A percentile compares a stretch with the other conserved stretches of the same genome.
Evolutionary conservation across 2,329 filamentous ascomycete genomes (phyloP).

Genomic region (Fusarium longipes): DNA sequence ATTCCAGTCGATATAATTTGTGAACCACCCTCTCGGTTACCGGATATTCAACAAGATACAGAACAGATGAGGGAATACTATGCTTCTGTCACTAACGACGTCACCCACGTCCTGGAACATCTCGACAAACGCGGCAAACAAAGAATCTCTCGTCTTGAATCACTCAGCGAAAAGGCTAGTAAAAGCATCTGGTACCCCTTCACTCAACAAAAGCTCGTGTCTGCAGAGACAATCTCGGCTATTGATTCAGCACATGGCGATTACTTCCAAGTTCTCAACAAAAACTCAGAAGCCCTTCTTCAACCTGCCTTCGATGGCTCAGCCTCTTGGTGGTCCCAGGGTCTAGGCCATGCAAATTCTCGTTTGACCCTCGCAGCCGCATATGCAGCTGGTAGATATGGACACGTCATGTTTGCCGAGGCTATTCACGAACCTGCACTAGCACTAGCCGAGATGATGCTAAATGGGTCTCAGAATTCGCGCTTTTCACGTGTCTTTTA

Average conservation of each 20-base stretch:
- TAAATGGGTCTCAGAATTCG: slow-evolving; percentile 69
- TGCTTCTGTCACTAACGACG: slow-evolving; percentile 53
- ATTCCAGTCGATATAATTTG: slow-evolving; percentile 69
- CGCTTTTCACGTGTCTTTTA: slow-evolving; percentile 80
- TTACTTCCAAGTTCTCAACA: slow-evolving; percentile 72
- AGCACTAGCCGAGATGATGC: slow-evolving; percentile 71
- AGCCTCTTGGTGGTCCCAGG: slow-evolving; percentile 93
- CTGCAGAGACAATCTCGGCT: slow-evolving; percentile 71
- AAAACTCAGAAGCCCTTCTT: slow-evolving; percentile 21
- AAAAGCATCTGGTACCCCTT: slow-evolving; percentile 86
- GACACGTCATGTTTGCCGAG: slow-evolving; percentile 88
- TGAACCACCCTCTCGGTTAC: slow-evolving; percentile 65
- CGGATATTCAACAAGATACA: slow-evolving; percentile 59
- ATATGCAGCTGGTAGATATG: slow-evolving; percentile 84
- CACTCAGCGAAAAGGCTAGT: slow-evolving; percentile 70
- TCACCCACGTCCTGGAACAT: slow-evolving; percentile 60
- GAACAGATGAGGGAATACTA: slow-evolving; percentile 75
- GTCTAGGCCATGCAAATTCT: slow-evolving; percentile 82
- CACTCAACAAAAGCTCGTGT: slow-evolving; percentile 78
- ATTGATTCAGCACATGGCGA: slow-evolving; percentile 87
- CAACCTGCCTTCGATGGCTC: slow-evolving; percentile 81
- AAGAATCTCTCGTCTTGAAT: slow-evolving; percentile 69
- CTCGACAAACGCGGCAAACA: slow-evolving; percentile 65
- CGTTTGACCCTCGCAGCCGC: slow-evolving; percentile 78
- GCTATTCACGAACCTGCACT: slow-evolving; percentile 84